Evolutionary conservation across 225 moss, liverwort and hornwort species (phyloP).

Genomic region (Marchantia polymorpha): DNA sequence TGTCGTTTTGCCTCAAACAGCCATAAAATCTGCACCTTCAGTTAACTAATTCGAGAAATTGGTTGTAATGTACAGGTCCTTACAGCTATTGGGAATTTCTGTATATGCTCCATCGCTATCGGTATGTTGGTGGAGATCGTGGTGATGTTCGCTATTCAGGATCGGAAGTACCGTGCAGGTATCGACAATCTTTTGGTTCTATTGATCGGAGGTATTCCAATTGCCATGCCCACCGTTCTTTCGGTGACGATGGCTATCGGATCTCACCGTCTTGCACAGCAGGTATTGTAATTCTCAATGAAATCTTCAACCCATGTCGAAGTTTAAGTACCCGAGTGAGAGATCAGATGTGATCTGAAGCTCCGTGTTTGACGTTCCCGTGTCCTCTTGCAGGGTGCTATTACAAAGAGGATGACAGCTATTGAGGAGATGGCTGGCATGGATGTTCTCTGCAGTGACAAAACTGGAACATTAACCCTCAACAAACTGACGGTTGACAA

Average conservation of each 20-base stretch:
- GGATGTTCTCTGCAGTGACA: conserved; percentile 65
- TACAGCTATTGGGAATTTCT: conserved; percentile 29
- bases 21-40: not conserved
- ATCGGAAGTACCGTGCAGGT: conserved; percentile 20
- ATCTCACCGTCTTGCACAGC: conserved; percentile 43
- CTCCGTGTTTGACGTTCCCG: not conserved
- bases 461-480: conserved; percentile 28
- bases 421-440: conserved; percentile 90
- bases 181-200: conserved; percentile 26
- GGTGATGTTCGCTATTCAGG: conserved; percentile 25
- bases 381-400: conserved; percentile 17
- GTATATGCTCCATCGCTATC: conserved; percentile 27
- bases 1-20: not conserved
- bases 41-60: not conserved
- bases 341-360: too few species aligned
- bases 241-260: conserved; percentile 55
- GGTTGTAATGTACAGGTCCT: conserved; percentile 10
- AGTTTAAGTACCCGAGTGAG: too few species aligned
- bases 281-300: conserved; percentile 19
- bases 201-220: conserved; percentile 28
- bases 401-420: conserved; percentile 79
- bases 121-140: conserved; percentile 30
- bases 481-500: conserved; percentile 29
- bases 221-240: conserved; percentile 48
- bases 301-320: too few species aligned